Evolutionary conservation across 2,329 filamentous ascomycete species (phyloP).

Genomic region (Verticillium klebahnii): DNA sequence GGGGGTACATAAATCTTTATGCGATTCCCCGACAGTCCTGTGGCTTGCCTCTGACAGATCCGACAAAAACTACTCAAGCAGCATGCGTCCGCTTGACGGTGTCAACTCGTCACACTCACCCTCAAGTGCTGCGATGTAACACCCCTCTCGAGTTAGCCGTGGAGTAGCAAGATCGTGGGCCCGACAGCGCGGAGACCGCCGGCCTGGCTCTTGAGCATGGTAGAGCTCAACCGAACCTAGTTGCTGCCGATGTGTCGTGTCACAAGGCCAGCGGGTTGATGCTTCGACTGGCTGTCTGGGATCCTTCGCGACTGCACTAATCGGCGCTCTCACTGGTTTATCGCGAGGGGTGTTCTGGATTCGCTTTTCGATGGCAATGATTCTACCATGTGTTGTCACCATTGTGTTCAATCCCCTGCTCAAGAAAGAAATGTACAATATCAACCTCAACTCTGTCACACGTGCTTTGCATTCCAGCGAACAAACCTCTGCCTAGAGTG

Average conservation of each 20-base stretch:
- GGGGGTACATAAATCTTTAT: not conserved
- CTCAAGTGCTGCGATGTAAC: not conserved
- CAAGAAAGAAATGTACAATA: too few relatives aligned
- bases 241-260: not conserved
- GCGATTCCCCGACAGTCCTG: not conserved
- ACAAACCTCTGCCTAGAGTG: too few relatives aligned
- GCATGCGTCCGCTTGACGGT: not conserved
- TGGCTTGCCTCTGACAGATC: slow-evolving; percentile 4
- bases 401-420: too few relatives aligned
- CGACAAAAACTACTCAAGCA: not conserved
- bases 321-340: too few relatives aligned
- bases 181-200: not conserved
- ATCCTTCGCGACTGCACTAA: too few relatives aligned
- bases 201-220: not conserved
- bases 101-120: not conserved
- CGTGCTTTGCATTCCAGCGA: too few relatives aligned
- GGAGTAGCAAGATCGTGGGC: not conserved
- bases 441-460: too few relatives aligned
- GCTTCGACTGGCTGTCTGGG: too few relatives aligned
- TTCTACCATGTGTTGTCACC: too few relatives aligned
- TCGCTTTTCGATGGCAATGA: too few relatives aligned
- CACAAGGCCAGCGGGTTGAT: not conserved
- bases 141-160: not conserved
- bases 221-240: not conserved
- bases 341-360: too few relatives aligned